These are phyloP conservation scores for Dunaliella sp. DNA, from an alignment of 139 green algal genomes.

Conservation along the genomic window DNA sequence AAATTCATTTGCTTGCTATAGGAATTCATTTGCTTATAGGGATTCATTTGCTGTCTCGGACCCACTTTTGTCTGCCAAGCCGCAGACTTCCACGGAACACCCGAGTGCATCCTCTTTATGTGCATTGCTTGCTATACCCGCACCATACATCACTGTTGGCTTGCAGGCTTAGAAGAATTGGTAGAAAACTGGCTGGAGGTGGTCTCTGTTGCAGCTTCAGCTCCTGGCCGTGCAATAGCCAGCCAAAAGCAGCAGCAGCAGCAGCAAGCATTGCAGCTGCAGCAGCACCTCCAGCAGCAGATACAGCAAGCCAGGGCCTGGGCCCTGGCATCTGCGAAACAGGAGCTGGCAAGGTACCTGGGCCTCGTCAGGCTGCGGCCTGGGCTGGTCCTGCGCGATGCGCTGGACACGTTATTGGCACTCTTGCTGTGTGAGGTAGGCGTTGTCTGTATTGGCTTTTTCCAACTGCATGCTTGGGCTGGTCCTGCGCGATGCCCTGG, in stretches of 20 bases:
- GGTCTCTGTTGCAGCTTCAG: background rate
- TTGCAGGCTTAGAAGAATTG: slow-evolving; percentile 11
- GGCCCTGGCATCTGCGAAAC: background rate
- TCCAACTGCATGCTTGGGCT: too few relatives aligned
- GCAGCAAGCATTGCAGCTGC: background rate
- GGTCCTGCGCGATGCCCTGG: slow-evolving; percentile 43
- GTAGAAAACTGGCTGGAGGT: slow-evolving; percentile 37
- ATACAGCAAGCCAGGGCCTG: slow-evolving; percentile 15
- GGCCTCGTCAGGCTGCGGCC: background rate
- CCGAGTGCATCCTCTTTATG: too few relatives aligned
- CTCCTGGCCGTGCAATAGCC: too few relatives aligned
- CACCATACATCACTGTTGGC: too few relatives aligned
- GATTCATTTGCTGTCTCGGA: too few relatives aligned
- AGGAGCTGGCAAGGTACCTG: background rate
- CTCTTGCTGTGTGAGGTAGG: slow-evolving; percentile 50
- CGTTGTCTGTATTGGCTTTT: too few relatives aligned
- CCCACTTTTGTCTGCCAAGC: too few relatives aligned
- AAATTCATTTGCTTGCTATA: too few relatives aligned
- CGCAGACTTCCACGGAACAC: too few relatives aligned
- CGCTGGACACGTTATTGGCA: slow-evolving; percentile 62
- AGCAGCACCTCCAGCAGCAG: background rate
- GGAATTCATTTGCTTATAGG: too few relatives aligned
- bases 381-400: slow-evolving; percentile 29
- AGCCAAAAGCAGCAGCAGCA: background rate
- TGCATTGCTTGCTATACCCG: too few relatives aligned